Evolutionary conservation across 768 basidiomycete genomes (phyloP).

Genomic region (Boletellus emodensis): DNA sequence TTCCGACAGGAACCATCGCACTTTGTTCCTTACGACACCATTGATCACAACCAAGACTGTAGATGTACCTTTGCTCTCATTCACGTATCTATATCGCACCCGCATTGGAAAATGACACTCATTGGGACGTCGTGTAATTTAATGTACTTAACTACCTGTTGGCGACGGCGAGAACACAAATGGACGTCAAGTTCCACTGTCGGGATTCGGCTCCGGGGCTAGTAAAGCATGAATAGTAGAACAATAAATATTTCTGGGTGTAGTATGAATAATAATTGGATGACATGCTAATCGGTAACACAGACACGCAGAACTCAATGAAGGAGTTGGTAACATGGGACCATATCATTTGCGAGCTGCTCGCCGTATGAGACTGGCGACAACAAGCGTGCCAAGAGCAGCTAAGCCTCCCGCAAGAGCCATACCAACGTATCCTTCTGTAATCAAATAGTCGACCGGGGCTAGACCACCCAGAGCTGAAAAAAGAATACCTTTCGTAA

Average conservation of each 20-base stretch:
- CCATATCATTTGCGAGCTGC: constrained; percentile 46
- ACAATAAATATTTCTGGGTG: constrained; percentile 22
- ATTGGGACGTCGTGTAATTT: constrained; percentile 25
- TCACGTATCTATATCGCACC: constrained; percentile 30
- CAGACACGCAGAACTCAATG: constrained; percentile 12
- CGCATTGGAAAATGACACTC: constrained; percentile 24
- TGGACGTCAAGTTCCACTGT: too few species aligned
- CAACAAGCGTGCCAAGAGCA: constrained; percentile 71
- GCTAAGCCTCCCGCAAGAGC: constrained; percentile 89
- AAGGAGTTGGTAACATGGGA: constrained; percentile 11
- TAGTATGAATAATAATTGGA: constrained; percentile 14
- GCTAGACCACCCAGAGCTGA: background rate
- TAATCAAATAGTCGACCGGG: background rate
- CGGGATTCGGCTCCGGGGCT: constrained; percentile 5
- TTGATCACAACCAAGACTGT: constrained; percentile 13
- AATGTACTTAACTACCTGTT: constrained; percentile 25
- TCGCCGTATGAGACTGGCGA: constrained; percentile 83
- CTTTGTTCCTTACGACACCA: constrained; percentile 10
- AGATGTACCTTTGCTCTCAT: constrained; percentile 25
- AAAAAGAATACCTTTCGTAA: constrained; percentile 63
- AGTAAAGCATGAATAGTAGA: constrained; percentile 10
- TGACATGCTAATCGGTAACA: constrained; percentile 7
- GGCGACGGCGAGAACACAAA: background rate
- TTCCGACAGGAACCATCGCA: constrained; percentile 6
- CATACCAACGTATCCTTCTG: constrained; percentile 99